These are phyloP conservation scores for Acanthamoeba castellanii DNA, from an alignment of 208 protist genomes.

Conservation along the genomic window DNA sequence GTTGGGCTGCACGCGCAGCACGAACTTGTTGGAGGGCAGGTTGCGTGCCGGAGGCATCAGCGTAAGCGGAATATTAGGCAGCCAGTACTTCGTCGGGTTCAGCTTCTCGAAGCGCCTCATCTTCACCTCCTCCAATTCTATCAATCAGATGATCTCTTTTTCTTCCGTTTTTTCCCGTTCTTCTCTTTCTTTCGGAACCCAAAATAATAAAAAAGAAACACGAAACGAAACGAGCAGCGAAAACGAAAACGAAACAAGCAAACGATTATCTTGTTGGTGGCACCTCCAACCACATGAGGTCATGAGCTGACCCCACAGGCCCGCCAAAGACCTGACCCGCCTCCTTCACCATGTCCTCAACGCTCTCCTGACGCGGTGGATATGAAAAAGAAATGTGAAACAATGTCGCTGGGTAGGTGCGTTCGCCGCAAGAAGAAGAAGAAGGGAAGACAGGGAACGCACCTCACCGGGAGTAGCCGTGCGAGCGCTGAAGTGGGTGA, in stretches of 20 bases:
- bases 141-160: not conserved
- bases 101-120: slow-evolving; percentile 53
- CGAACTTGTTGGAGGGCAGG: slow-evolving; percentile 70
- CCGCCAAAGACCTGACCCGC: not conserved
- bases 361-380: not conserved
- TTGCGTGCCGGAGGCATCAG: not conserved
- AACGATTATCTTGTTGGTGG: not conserved
- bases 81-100: slow-evolving; percentile 70
- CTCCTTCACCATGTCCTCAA: slow-evolving; percentile 29
- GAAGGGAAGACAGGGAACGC: not conserved
- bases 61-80: slow-evolving; percentile 71
- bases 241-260: not conserved
- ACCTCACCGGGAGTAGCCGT: not conserved
- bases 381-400: not conserved
- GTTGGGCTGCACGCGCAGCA: slow-evolving; percentile 70
- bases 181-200: not conserved
- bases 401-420: too few relatives aligned
- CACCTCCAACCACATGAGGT: slow-evolving; percentile 17
- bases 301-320: not conserved
- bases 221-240: too few relatives aligned
- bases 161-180: not conserved
- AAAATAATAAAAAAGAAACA: too few relatives aligned
- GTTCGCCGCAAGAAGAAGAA: not conserved
- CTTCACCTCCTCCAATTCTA: not conserved
- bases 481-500: slow-evolving; percentile 71